Evolutionary conservation across 306 rosid species (phyloP).

Genomic region (Cicer pinnatifidum): DNA sequence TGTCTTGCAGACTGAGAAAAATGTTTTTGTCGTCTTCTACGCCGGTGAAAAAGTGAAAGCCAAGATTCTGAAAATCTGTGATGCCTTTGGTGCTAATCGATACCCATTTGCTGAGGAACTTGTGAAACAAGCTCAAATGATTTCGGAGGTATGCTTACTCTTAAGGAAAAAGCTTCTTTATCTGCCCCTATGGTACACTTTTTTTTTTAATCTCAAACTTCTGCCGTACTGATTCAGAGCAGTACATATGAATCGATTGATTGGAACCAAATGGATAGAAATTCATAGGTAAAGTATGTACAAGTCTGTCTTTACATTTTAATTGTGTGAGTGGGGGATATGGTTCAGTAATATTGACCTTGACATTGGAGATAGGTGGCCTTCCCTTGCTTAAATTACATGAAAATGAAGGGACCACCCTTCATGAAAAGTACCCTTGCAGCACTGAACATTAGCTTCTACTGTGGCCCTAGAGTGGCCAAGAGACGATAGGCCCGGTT

Average conservation of each 20-base stretch:
- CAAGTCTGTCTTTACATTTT: slow-evolving; percentile 8
- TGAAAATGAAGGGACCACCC: slow-evolving; percentile 8
- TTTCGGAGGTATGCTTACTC: slow-evolving; percentile 52
- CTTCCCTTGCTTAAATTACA: slow-evolving; percentile 18
- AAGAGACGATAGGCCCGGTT: slow-evolving; percentile 18
- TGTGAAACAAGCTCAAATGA: slow-evolving; percentile 57
- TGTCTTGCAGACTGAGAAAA: slow-evolving; percentile 79
- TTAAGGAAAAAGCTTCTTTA: slow-evolving; percentile 30
- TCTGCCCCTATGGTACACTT: background rate
- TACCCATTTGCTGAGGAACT: slow-evolving; percentile 83
- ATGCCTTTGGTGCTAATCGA: slow-evolving; percentile 97
- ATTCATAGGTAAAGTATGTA: background rate
- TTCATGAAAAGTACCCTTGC: slow-evolving; percentile 7
- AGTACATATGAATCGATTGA: background rate
- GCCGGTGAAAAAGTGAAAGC: slow-evolving; percentile 87
- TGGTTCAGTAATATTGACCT: slow-evolving; percentile 23
- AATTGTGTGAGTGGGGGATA: slow-evolving; percentile 20
- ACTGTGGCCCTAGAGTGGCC: slow-evolving; percentile 14
- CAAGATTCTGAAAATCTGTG: slow-evolving; percentile 95
- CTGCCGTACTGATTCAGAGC: background rate
- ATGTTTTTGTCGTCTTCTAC: slow-evolving; percentile 88
- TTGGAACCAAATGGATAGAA: background rate
- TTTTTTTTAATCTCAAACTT: background rate
- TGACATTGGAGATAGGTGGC: slow-evolving; percentile 5
- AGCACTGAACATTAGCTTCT: slow-evolving; percentile 22